Evolutionary conservation across 345 rosid species (phyloP).

Genomic region (Eucalyptus microcorys): DNA sequence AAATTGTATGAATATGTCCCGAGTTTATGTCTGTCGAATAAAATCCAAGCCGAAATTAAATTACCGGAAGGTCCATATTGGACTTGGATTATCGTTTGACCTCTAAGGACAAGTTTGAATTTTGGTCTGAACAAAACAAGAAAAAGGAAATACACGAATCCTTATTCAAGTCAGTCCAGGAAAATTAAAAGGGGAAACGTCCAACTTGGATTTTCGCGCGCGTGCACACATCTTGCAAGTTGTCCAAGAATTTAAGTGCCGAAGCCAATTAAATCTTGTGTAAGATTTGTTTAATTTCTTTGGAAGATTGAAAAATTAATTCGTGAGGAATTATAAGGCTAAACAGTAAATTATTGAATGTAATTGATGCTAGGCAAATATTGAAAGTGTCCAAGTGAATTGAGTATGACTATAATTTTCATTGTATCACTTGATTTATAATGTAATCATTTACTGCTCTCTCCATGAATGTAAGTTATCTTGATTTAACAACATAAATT

Average conservation of each 20-base stretch:
- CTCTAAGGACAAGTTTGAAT: not conserved
- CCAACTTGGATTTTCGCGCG: too few relatives aligned
- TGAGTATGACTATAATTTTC: not conserved
- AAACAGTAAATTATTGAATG: too few relatives aligned
- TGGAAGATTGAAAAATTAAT: not conserved
- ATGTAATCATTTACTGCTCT: too few relatives aligned
- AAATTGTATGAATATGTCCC: too few relatives aligned
- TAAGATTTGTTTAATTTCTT: not conserved
- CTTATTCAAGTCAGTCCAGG: not conserved
- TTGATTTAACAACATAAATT: too few relatives aligned
- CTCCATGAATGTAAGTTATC: not conserved
- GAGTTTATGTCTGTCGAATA: not conserved
- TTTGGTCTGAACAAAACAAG: not conserved
- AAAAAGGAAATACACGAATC: not conserved
- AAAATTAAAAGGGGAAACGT: too few relatives aligned
- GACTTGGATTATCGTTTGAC: not conserved
- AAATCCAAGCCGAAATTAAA: too few relatives aligned
- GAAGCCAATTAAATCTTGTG: not conserved
- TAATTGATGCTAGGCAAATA: too few relatives aligned
- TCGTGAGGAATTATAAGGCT: too few relatives aligned
- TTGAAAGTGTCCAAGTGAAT: not conserved
- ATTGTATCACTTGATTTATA: not conserved
- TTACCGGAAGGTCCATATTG: not conserved
- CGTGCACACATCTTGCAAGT: not conserved
- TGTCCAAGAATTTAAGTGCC: not conserved